Evolutionary conservation across 805 yeast species (phyloP).

Genomic region (Kazachstania taianensis): DNA sequence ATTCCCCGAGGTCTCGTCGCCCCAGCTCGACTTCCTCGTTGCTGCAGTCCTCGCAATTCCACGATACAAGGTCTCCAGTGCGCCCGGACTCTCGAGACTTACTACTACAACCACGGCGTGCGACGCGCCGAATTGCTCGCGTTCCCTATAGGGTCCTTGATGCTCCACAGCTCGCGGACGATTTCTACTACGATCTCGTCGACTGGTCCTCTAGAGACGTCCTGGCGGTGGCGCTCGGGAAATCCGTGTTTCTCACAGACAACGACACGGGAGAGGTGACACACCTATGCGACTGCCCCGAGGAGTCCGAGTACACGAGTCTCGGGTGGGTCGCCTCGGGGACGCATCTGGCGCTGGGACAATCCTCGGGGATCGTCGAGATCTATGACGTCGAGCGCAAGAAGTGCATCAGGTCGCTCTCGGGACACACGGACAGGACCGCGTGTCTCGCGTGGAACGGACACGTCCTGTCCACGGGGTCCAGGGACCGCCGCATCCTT

Average conservation of each 20-base stretch:
- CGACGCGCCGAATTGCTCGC: slow-evolving; percentile 65
- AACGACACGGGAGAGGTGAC: slow-evolving; percentile 76
- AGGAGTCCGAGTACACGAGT: slow-evolving; percentile 65
- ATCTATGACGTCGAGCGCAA: slow-evolving; percentile 86
- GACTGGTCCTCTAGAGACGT: slow-evolving; percentile 93
- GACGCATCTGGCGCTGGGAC: slow-evolving; percentile 89
- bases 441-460: slow-evolving; percentile 91
- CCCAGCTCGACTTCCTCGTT: slow-evolving; percentile 53
- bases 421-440: slow-evolving; percentile 81
- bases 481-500: slow-evolving; percentile 71
- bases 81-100: slow-evolving; percentile 78
- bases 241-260: slow-evolving; percentile 84
- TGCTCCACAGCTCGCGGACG: slow-evolving; percentile 93
- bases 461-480: slow-evolving; percentile 78
- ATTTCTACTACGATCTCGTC: slow-evolving; percentile 80
- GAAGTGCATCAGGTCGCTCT: slow-evolving; percentile 80
- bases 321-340: slow-evolving; percentile 92
- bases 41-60: slow-evolving; percentile 44
- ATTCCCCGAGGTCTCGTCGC: slow-evolving; percentile 39
- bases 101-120: slow-evolving; percentile 69
- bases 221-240: slow-evolving; percentile 82
- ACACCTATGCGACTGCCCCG: slow-evolving; percentile 56
- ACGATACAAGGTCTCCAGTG: slow-evolving; percentile 69
- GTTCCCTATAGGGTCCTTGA: slow-evolving; percentile 89
- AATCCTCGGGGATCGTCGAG: slow-evolving; percentile 76